Evolutionary conservation across 805 yeast species (phyloP), one percentile per base, ranked within the genome.

Genomic region (Zygosaccharomyces rouxii): DNA sequence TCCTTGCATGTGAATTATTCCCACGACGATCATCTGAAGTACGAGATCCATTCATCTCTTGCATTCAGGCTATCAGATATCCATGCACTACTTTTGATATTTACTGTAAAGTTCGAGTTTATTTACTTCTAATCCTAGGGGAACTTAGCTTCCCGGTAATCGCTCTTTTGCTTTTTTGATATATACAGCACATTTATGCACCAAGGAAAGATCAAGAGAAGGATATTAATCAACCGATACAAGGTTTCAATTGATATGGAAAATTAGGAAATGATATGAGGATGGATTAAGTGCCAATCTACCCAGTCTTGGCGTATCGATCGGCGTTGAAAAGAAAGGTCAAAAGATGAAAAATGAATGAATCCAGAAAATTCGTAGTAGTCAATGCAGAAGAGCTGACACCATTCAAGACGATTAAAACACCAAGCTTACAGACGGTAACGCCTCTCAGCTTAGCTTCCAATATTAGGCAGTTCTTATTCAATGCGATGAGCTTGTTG

Each of bases 41-140:
- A 22, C 46, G 46, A 25, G 46, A 33, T 23, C 47, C 44, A 37
- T 50, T 41, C 53, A 50, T 50, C 33, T 41, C 23, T 21, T 19
- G 28, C 25, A 35, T 21, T 33, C 5, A 11, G 7, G 10, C 16
- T 29, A 11, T 29, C 26, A 30, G 44, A 10, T 14, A 18, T 18
- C 18, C 19, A 16, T 23, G 11, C 19, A 33, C 5, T 33, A 18
- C 7, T 33, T 11, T 33, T 33, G 14, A 14, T 33, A 18, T 10
- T 14, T 33, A 14, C 21, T 16, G 21, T 18, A 7, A 14, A 18
- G 18, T 29, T 41, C 23, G 33, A 18, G 44, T 41, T 28, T 30
- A 9, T 14, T 33, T 33, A 16, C 21, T 33, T 14, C 21, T 5
- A 4, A 14, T 9, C 11, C 19, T 33, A 9, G 19, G 19, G 37